These are phyloP conservation scores for Fusarium longipes DNA, from an alignment of 2,329 filamentous ascomycete genomes.

Conservation along the genomic window DNA sequence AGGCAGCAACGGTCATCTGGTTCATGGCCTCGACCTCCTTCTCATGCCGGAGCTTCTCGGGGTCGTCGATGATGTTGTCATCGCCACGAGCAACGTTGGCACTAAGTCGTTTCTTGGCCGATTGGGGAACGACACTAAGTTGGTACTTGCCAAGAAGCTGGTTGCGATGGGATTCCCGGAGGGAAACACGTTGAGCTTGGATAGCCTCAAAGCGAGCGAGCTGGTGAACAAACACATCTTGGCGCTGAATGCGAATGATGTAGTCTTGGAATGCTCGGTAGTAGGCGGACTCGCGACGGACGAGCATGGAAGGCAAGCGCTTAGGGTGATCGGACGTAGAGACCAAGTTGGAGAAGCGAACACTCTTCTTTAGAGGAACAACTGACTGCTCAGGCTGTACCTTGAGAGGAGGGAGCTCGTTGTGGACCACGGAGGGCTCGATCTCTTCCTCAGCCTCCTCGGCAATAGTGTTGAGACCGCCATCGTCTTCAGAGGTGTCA, in stretches of 20 bases:
- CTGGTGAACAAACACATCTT: slow-evolving; percentile 86
- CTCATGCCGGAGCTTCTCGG: slow-evolving; percentile 72
- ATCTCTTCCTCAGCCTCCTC: slow-evolving; percentile 49
- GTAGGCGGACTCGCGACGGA: slow-evolving; percentile 79
- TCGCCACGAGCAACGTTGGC: slow-evolving; percentile 80
- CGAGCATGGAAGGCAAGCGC: slow-evolving; percentile 63
- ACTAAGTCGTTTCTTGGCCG: slow-evolving; percentile 76
- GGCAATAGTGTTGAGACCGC: slow-evolving; percentile 53
- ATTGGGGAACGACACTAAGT: slow-evolving; percentile 75
- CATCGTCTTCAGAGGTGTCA: slow-evolving; percentile 52
- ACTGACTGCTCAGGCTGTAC: slow-evolving; percentile 37
- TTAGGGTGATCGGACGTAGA: slow-evolving; percentile 60
- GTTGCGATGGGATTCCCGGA: slow-evolving; percentile 78
- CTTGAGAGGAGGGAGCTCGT: slow-evolving; percentile 39
- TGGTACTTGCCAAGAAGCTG: slow-evolving; percentile 88
- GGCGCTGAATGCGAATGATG: slow-evolving; percentile 70
- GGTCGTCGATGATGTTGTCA: slow-evolving; percentile 70
- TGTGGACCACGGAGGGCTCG: slow-evolving; percentile 46
- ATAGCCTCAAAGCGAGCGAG: slow-evolving; percentile 88
- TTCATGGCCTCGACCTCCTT: slow-evolving; percentile 83
- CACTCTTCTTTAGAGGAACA: slow-evolving; percentile 72
- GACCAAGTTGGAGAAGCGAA: slow-evolving; percentile 74
- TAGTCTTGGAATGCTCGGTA: slow-evolving; percentile 87
- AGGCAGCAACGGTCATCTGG: slow-evolving; percentile 72
- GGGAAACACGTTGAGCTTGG: slow-evolving; percentile 82